A percentile compares a stretch with the other conserved stretches of the same genome.
Evolutionary conservation across 2,329 filamentous ascomycete genomes (phyloP).

Genomic region (Aspergillus brunneoviolaceus): DNA sequence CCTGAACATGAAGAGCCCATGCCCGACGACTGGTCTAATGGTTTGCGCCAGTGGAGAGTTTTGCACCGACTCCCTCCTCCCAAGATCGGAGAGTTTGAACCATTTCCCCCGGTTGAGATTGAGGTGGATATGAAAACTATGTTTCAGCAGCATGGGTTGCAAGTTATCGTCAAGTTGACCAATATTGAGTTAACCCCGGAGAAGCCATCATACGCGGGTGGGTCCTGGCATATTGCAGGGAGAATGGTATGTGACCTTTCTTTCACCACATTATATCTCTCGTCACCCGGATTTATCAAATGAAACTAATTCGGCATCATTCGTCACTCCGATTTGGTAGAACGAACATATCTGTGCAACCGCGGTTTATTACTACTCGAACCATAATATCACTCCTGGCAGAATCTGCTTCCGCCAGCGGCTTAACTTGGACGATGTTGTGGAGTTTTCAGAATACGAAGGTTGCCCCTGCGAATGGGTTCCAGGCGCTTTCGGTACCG

Average conservation of each 20-base stretch:
- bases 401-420: constrained; percentile 52
- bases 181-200: constrained; percentile 61
- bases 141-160: constrained; percentile 37
- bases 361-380: constrained; percentile 65
- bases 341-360: constrained; percentile 66
- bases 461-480: not conserved
- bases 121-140: constrained; percentile 23
- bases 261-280: not conserved
- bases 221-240: constrained; percentile 49
- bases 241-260: constrained; percentile 14
- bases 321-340: no score
- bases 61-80: constrained; percentile 13
- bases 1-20: no score
- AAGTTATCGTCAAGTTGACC: constrained; percentile 60
- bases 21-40: no score
- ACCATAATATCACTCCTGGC: constrained; percentile 59
- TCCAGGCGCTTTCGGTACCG: not conserved
- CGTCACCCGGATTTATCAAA: not conserved
- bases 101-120: not conserved
- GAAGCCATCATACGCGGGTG: constrained; percentile 54
- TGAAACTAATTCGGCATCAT: not conserved
- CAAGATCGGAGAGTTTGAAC: constrained; percentile 14
- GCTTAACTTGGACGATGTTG: constrained; percentile 4
- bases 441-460: not conserved
- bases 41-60: not conserved